These are phyloP conservation scores for Chalaropsis ovoidea DNA, from an alignment of 2,329 filamentous ascomycete species.

Conservation along the genomic window DNA sequence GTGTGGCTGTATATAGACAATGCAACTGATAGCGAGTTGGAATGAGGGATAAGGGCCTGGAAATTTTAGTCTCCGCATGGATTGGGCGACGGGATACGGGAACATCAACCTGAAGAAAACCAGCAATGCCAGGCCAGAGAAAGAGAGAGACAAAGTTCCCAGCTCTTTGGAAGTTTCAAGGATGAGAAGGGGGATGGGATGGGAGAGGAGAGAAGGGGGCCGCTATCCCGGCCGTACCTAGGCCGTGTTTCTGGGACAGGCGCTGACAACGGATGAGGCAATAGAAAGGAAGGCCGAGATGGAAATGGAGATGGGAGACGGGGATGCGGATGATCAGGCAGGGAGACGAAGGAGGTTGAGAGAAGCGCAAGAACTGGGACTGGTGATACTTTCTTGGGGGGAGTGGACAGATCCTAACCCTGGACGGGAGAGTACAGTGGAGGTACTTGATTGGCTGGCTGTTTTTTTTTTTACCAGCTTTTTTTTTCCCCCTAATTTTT, in stretches of 20 bases:
- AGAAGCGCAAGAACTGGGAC: not conserved
- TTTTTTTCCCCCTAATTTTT: not conserved
- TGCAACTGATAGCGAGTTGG: not conserved
- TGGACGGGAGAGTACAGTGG: too few relatives aligned
- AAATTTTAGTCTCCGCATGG: not conserved
- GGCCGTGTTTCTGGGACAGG: conserved; percentile 10
- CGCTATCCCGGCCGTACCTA: conserved; percentile 4
- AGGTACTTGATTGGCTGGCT: not conserved
- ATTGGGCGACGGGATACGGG: not conserved
- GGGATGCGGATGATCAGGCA: not conserved
- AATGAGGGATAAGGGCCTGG: conserved; percentile 12
- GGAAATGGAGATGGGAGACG: not conserved
- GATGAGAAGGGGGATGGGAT: not conserved
- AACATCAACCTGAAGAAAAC: not conserved
- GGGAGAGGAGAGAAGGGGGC: not conserved
- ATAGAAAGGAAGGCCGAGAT: not conserved
- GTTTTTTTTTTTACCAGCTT: too few relatives aligned
- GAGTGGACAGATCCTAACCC: not conserved
- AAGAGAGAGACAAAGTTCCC: conserved; percentile 8
- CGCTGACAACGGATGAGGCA: conserved; percentile 6
- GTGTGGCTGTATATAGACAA: not conserved
- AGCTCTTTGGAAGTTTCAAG: conserved; percentile 8
- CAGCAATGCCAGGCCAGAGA: not conserved
- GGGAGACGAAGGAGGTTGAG: not conserved
- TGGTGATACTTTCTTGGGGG: not conserved